These are phyloP conservation scores for Vickermania ingenoplastis DNA, from an alignment of 208 protist species.

Conservation along the genomic window DNA sequence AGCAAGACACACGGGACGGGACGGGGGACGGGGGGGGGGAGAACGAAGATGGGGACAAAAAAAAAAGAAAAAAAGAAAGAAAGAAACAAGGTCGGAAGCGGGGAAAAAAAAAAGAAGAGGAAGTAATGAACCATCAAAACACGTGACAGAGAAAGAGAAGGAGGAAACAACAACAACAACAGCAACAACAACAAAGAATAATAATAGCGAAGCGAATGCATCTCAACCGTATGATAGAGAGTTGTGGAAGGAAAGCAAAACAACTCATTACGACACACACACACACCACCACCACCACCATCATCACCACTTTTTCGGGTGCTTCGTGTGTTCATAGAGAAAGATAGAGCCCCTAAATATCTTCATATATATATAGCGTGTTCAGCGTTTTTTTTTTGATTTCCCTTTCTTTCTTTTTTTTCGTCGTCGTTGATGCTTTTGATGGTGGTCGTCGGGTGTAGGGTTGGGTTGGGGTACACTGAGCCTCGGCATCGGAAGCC, in stretches of 20 bases:
- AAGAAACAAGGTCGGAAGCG: no score
- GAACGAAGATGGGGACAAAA: no score
- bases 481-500: no score
- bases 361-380: background rate
- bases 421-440: background rate
- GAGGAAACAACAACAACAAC: no score
- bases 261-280: background rate
- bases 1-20: no score
- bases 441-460: background rate
- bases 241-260: conserved; percentile 1
- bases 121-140: no score
- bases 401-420: background rate
- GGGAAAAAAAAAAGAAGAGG: no score
- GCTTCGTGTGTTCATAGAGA: background rate
- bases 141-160: no score
- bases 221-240: conserved; percentile 35
- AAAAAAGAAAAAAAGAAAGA: no score
- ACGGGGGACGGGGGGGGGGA: no score
- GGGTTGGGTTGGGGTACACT: no score
- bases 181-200: no score
- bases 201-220: conserved; percentile 34
- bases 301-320: background rate
- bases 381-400: background rate
- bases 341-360: background rate
- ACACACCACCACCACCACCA: background rate